A percentile compares a stretch with the other conserved stretches of the same genome.
Conservation (phyloP, 73 alveolate species). For the Paraurostyla sp. region DNA sequence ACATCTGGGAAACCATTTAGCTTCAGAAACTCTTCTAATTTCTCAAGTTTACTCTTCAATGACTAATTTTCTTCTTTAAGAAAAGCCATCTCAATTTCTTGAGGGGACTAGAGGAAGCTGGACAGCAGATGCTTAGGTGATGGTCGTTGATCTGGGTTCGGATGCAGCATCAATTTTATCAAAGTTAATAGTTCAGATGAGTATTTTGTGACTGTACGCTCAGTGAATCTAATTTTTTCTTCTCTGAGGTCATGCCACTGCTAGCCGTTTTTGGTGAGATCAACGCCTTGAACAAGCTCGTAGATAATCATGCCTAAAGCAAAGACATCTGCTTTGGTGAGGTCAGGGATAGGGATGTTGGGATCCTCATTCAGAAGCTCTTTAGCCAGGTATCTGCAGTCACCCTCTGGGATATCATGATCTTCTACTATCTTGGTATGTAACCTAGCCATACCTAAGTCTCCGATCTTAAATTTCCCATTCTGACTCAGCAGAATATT, state of each 20-base stretch:
- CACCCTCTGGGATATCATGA: slow-evolving; percentile 89
- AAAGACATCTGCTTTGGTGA: slow-evolving; percentile 72
- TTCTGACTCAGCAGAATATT: slow-evolving; percentile 86
- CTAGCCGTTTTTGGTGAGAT: slow-evolving; percentile 54
- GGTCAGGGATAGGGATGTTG: slow-evolving; percentile 63
- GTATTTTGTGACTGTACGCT: background rate
- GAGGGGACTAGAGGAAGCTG: slow-evolving; percentile 6
- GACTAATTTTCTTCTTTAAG: background rate
- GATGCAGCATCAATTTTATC: slow-evolving; percentile 11
- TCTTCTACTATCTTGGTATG: slow-evolving; percentile 60
- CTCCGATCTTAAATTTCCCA: slow-evolving; percentile 94
- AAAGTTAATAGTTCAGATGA: background rate
- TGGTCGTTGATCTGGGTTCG: background rate
- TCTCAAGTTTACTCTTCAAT: background rate
- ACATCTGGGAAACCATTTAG: background rate
- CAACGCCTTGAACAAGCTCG: slow-evolving; percentile 63
- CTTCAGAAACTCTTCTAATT: background rate
- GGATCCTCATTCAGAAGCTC: slow-evolving; percentile 77
- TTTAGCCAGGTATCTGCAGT: slow-evolving; percentile 85
- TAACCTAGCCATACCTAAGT: slow-evolving; percentile 91
- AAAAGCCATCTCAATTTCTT: background rate
- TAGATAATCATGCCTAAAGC: slow-evolving; percentile 74
- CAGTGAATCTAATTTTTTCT: slow-evolving; percentile 45
- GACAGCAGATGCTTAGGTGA: slow-evolving; percentile 1
- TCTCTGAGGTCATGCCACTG: slow-evolving; percentile 77